Evolutionary conservation across 164 flowering plant genomes (phyloP), one percentile per base, ranked within the genome.

Genomic region (Protea cynaroides): DNA sequence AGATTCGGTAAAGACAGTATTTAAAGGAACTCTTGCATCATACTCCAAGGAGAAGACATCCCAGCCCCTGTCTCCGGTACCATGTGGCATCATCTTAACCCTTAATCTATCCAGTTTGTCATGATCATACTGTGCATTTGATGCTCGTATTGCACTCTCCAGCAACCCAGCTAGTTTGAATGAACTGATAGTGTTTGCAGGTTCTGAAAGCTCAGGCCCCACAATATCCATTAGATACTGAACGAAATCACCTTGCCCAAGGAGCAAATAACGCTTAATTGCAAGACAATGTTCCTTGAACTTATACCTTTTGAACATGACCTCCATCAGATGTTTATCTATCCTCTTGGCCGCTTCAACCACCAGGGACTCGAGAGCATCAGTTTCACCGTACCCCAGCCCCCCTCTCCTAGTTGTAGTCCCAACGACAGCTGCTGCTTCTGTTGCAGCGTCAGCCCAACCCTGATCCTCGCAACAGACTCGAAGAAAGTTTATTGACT

Each of bases 201-300:
- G 96, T 81, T 92, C 97, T 15, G 96, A 88, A 50, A 95, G 98
- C 64, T 92, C 92, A 0, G 88, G 88, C 29, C 97, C 92, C 62
- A 92, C 92, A 81, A 82, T 92, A 72, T 95, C 99, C 99, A 95
- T 95, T 38, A 92, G 74, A 72, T 95, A 92, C 78, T 95, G 99
- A 66, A 95, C 97, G 74, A 95, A 95, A 82, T 95, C 99, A 64
- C 99, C 99, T 74, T 92, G 99, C 23, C 99, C 99, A 49, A 95
- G 91, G 61, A 95, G 86, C 66, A 95, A 74, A 75, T 95, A 95
- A 8, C 97, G 81, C 81, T 95, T 95, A 56, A 95, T 95, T 47
- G 99, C 97, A 54, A 90, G 92, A 58, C 99, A 95, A 68, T 95
- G 99, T 57, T 95, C 97, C 72, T 87, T 92, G 75, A 95, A 91